Evolutionary conservation across 2,329 filamentous ascomycete genomes (phyloP), one percentile per base, ranked within the genome.

Genomic region (Fusarium paranaense): DNA sequence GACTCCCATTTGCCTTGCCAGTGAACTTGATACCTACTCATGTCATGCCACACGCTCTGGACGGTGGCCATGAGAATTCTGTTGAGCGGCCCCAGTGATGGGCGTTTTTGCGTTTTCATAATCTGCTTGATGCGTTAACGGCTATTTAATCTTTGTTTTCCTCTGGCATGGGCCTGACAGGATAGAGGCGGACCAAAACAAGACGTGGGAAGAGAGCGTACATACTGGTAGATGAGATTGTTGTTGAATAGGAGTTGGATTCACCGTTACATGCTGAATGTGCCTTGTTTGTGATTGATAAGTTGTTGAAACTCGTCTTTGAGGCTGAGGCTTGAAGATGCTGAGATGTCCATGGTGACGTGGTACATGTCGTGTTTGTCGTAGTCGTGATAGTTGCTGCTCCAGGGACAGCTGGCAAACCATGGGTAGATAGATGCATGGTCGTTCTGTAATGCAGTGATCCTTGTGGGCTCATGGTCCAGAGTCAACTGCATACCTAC

Each of bases 51-150:
- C 66, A 59, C 63, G 67, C 66, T 57, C 45, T 64, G 57, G 72
- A 76, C 64, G 72, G 70, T 72, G 70, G 67, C 61, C 67, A 69
- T 68, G 62, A 64, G 67, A 50, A 69, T 59, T 75, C 62, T 75
- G 70, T 73, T 78, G 65, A 76, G 69, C 74, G 76, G 67, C 64
- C 67, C 72, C 62, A 45, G 47, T 66, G 42, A 67, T 33, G 66
- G 71, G 72, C 64, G 62, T 73, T 76, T 76, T 72, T 69, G 64
- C 59, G 66, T 59, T 74, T 78, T 68, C 56, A 68, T 77, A 64
- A 72, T 71, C 76, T 77, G 76, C 69, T 69, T 77, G 70, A 77
- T 72, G 76, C 56, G 71, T 78, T 77, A 78, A 78, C 76, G 76
- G 76, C 71, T 76, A 70, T 73, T 71, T 78, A 77, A 77, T 77